Percentiles rank a stretch among this genome's conserved stretches.
Conservation (phyloP, 352 stramenopile species). For the Phytophthora pisi region DNA sequence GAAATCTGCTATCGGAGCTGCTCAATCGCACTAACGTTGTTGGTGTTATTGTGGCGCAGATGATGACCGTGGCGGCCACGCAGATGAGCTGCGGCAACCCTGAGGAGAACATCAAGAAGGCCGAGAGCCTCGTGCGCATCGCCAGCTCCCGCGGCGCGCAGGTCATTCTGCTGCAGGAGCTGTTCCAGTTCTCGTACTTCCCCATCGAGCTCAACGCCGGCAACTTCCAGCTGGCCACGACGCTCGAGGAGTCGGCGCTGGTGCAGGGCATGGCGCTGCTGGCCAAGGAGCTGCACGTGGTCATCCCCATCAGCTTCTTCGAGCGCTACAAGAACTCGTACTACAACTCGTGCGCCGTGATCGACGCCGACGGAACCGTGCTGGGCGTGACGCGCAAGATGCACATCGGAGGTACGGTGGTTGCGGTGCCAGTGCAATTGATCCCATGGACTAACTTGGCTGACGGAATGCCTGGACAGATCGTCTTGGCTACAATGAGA, state of each 20-base stretch:
- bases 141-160: slow-evolving; percentile 87
- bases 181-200: slow-evolving; percentile 93
- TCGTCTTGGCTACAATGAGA: slow-evolving; percentile 91
- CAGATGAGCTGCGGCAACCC: slow-evolving; percentile 89
- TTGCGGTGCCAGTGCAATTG: no score
- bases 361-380: slow-evolving; percentile 89
- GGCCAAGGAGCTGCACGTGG: slow-evolving; percentile 90
- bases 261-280: slow-evolving; percentile 89
- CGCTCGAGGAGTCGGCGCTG: slow-evolving; percentile 81
- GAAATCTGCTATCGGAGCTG: slow-evolving; percentile 9
- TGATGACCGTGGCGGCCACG: slow-evolving; percentile 86
- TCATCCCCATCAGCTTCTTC: slow-evolving; percentile 94
- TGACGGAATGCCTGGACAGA: slow-evolving; percentile 37
- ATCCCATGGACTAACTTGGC: neutral
- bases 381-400: slow-evolving; percentile 90
- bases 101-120: slow-evolving; percentile 92
- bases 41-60: slow-evolving; percentile 31
- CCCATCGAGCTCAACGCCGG: slow-evolving; percentile 89
- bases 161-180: slow-evolving; percentile 91
- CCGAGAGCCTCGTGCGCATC: slow-evolving; percentile 89
- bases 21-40: slow-evolving; percentile 7
- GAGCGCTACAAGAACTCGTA: slow-evolving; percentile 91
- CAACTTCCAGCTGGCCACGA: slow-evolving; percentile 90
- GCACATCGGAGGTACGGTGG: slow-evolving; percentile 81
- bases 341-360: slow-evolving; percentile 93